Evolutionary conservation across 1,284 basidiomycete genomes (phyloP), one percentile per base, ranked within the genome.

Genomic region (Tilletia indica): DNA sequence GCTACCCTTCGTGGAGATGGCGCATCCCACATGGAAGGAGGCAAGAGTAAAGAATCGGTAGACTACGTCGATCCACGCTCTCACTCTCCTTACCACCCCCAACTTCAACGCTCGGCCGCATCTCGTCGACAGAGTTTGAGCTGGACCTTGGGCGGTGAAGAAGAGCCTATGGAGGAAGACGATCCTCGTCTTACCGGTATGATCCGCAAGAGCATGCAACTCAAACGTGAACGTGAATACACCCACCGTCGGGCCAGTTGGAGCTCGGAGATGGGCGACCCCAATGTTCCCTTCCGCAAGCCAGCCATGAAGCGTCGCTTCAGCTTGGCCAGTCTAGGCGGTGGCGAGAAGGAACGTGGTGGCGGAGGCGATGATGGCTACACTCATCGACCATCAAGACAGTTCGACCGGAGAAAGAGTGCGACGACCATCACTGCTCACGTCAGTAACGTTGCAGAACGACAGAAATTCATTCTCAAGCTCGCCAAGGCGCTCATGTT

Each of bases 401-500:
- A 61, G 31, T 74, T 74, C 56, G 71, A 71, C 39, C 61, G 70
- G 38, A 49, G 67, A 25, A 70, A 70, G 70, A 71, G 67, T 45
- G 70, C 67, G 16, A 70, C 56, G 34, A 74, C 72, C 36, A 74
- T 73, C 68, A 61, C 51, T 91, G 49, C 58, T 31, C 49, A 72
- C 56, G 58, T 71, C 58, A 54, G 48, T 45, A 68, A 74, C 68
- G 70, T 71, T 14, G 51, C 49, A 9, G 49, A 68, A 9, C 69
- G 73, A 25, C 89, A 91, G 80, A 89, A 90, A 73, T 94, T 94
- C 84, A 88, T 94, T 36, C 86, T 93, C 72, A 90, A 90, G 78
- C 88, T 94, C 38, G 91, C 92, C 34, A 92, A 91, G 83, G 91
- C 91, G 11, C 87, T 95, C 54, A 88, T 95, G 78, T 87, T 88